Conservation (phyloP, 495 filamentous ascomycete species). For the Bacidia gigantensis region DNA sequence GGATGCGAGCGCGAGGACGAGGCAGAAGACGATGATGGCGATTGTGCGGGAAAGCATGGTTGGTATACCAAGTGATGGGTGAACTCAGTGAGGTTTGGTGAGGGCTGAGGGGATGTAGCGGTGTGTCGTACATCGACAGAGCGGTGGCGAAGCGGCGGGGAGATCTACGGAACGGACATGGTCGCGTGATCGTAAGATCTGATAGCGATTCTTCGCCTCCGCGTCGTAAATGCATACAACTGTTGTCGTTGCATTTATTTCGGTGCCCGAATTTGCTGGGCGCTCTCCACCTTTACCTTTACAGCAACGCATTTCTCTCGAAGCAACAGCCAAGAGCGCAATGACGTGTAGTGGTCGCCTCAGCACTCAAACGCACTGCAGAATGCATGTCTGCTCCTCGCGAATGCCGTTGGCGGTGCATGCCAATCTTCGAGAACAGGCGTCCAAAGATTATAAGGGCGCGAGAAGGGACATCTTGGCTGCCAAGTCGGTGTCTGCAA, state of each 20-base stretch:
- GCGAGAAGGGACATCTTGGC: neutral
- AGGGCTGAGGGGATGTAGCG: neutral
- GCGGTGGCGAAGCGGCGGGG: neutral
- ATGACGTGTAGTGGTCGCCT: neutral
- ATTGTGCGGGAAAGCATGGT: neutral
- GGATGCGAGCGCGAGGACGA: neutral
- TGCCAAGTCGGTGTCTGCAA: neutral
- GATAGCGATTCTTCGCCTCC: neutral
- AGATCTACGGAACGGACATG: too few relatives aligned
- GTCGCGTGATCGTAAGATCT: neutral
- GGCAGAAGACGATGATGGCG: neutral
- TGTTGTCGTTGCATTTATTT: too few relatives aligned
- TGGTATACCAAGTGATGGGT: neutral
- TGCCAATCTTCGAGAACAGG: neutral
- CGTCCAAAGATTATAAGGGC: neutral
- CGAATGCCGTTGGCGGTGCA: neutral
- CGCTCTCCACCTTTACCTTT: neutral
- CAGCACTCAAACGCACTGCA: neutral
- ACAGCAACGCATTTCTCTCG: neutral
- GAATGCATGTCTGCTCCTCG: neutral
- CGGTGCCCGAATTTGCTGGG: neutral
- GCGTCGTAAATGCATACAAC: too few relatives aligned
- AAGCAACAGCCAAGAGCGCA: neutral
- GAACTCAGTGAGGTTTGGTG: neutral
- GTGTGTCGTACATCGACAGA: neutral